A percentile compares a stretch with the other conserved stretches of the same genome.
Conservation (phyloP, 2,329 filamentous ascomycete genomes). For the Ilyonectria robusta region DNA sequence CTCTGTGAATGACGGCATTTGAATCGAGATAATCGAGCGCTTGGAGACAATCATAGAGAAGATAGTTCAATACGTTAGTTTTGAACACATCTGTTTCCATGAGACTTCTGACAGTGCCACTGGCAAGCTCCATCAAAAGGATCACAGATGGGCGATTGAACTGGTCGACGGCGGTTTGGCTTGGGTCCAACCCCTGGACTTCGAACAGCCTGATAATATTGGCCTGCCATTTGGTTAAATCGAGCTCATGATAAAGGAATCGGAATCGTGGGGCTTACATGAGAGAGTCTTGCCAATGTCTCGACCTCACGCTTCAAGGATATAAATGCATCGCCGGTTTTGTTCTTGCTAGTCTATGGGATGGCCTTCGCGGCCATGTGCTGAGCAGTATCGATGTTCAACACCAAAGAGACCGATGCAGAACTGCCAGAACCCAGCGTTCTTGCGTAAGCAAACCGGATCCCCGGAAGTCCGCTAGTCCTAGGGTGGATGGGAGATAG, state of each 20-base stretch:
- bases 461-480: no score
- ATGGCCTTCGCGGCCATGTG: background rate
- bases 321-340: background rate
- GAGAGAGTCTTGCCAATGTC: background rate
- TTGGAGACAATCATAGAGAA: background rate
- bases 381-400: background rate
- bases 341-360: no score
- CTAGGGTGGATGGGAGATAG: no score
- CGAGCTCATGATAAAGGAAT: background rate
- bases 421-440: no score
- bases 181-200: no score
- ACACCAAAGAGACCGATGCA: background rate
- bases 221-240: background rate
- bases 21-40: background rate
- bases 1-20: background rate
- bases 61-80: background rate
- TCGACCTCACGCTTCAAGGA: background rate
- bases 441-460: no score
- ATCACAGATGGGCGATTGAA: background rate
- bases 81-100: background rate
- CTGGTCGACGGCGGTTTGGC: no score
- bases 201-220: no score
- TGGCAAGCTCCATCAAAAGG: background rate
- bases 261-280: background rate
- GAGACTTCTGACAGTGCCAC: background rate